Evolutionary conservation across 108 stramenopile species (phyloP).

Genomic region (Discostella pseudostelligera): DNA sequence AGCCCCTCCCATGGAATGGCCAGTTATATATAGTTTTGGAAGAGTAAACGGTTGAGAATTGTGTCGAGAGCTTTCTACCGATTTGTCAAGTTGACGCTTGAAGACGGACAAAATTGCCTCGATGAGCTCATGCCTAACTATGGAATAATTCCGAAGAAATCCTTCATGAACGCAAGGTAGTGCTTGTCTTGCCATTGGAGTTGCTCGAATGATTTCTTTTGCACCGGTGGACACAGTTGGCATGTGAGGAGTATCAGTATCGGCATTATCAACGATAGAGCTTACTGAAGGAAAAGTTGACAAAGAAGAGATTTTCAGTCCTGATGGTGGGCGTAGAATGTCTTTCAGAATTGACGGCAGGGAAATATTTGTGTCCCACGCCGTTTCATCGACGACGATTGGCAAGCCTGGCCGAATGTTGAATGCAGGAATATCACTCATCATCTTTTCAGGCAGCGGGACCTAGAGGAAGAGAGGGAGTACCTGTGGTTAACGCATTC

Average conservation of each 20-base stretch:
- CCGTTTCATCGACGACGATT: slow-evolving; percentile 28
- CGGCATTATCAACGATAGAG: slow-evolving; percentile 5
- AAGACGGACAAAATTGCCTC: slow-evolving; percentile 53
- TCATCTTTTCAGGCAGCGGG: slow-evolving; percentile 64
- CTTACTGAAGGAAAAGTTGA: slow-evolving; percentile 12
- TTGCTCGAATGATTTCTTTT: slow-evolving; percentile 57
- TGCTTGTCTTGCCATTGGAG: slow-evolving; percentile 65
- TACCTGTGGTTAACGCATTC: background rate
- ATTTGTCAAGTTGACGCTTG: slow-evolving; percentile 67
- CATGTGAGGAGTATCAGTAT: slow-evolving; percentile 20
- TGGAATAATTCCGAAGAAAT: slow-evolving; percentile 65
- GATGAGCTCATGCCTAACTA: slow-evolving; percentile 65
- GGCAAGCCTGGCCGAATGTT: slow-evolving; percentile 46
- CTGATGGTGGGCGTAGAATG: slow-evolving; percentile 25
- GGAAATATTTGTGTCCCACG: slow-evolving; percentile 42
- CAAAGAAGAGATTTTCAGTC: slow-evolving; percentile 33
- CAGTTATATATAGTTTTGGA: slow-evolving; percentile 80
- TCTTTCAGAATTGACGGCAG: slow-evolving; percentile 27
- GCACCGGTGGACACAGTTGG: slow-evolving; percentile 50
- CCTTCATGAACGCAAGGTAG: slow-evolving; percentile 80
- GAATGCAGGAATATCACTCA: slow-evolving; percentile 53
- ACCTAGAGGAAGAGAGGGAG: slow-evolving; percentile 25
- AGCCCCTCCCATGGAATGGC: slow-evolving; percentile 72
- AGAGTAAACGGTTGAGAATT: slow-evolving; percentile 55
- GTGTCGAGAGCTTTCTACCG: slow-evolving; percentile 30